These are phyloP conservation scores for sunflower (Helianthus annuus) DNA, from an alignment of 129 eudicot genomes.

Conservation along the genomic window DNA sequence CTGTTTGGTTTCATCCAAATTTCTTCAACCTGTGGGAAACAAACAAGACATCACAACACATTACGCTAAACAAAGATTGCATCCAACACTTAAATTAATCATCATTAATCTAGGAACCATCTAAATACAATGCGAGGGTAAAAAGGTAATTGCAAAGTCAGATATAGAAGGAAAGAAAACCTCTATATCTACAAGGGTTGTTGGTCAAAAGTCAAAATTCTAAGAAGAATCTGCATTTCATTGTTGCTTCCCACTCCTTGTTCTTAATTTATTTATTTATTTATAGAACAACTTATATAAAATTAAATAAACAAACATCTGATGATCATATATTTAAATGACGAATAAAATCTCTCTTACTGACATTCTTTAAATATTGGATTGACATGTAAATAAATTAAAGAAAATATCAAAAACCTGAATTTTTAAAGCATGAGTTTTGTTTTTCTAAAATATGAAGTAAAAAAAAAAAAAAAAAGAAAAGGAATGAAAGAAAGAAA, in stretches of 20 bases:
- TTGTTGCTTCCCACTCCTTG: conserved; percentile 28
- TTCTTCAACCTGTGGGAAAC: conserved; percentile 59
- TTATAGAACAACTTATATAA: no score
- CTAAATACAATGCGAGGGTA: conserved; percentile 11
- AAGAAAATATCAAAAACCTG: no score
- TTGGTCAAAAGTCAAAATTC: conserved; percentile 24
- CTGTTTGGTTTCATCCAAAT: conserved; percentile 92
- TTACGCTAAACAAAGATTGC: not conserved
- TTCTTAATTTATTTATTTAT: not conserved
- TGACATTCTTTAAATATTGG: no score
- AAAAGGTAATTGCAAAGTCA: conserved; percentile 15
- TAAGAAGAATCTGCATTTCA: conserved; percentile 9
- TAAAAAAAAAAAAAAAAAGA: no score
- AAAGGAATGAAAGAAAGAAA: no score
- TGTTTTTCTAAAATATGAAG: no score
- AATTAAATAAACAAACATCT: no score
- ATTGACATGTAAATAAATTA: no score
- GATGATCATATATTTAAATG: no score
- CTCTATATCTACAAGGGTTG: not conserved
- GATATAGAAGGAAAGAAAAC: not conserved
- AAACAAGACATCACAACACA: conserved; percentile 30
- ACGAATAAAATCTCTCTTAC: no score
- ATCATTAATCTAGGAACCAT: conserved; percentile 9
- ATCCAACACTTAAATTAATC: not conserved
- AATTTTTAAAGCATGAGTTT: no score